phyloP scores from a whole-genome alignment of 1,284 basidiomycete species.

The Rhodotorula sp. region DNA sequence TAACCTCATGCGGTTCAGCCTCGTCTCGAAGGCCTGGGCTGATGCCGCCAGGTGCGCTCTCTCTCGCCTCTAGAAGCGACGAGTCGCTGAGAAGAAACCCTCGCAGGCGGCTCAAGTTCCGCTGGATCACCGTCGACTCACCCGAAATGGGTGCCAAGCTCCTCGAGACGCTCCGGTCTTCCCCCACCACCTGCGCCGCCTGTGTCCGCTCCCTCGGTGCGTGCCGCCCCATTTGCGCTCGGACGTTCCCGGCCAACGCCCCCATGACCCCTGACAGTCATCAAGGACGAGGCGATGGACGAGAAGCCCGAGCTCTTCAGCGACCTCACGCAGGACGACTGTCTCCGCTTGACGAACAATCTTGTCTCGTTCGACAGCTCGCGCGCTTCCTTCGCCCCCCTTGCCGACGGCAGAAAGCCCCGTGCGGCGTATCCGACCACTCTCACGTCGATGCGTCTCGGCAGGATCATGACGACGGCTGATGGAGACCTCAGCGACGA shows the following conservation, averaged over 20 bases:
- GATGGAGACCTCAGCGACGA: not conserved
- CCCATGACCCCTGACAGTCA: no score
- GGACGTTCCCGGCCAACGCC: not conserved
- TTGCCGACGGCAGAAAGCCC: not conserved
- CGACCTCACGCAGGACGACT: conserved; percentile 21
- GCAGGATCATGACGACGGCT: not conserved
- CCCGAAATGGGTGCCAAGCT: not conserved
- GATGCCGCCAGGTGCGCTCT: conserved; percentile 1
- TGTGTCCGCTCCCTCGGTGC: conserved; percentile 4
- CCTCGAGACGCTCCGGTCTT: conserved; percentile 1
- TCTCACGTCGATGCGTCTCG: conserved; percentile 8
- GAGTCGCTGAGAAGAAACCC: not conserved
- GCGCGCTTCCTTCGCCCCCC: not conserved
- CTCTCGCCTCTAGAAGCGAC: accelerated
- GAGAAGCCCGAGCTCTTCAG: conserved; percentile 3
- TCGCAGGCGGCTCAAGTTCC: not conserved
- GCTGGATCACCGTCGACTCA: conserved; percentile 2
- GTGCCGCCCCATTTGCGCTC: not conserved
- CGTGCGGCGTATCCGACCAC: conserved; percentile 4
- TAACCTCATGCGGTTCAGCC: not conserved
- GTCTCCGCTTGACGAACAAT: conserved; percentile 12
- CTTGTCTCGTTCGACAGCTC: conserved; percentile 14
- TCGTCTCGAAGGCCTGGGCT: not conserved
- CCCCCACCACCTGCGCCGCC: not conserved
- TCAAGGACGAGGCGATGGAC: not conserved